These are phyloP conservation scores for Pythium sukuiense DNA, from an alignment of 352 stramenopile species.

Conservation along the genomic window DNA sequence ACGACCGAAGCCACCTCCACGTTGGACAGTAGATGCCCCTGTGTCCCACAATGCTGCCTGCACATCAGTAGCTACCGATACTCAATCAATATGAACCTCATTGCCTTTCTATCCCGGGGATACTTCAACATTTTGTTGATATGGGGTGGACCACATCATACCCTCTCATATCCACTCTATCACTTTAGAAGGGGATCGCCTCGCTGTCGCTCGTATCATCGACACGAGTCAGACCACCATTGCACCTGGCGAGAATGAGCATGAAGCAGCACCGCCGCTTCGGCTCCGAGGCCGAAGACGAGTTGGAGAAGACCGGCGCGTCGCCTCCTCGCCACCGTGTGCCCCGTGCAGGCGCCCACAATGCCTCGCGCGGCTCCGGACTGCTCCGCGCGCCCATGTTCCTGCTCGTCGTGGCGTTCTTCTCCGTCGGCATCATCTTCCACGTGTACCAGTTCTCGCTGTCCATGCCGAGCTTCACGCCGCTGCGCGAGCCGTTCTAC, in stretches of 20 bases:
- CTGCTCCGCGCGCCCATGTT: slow-evolving; percentile 30
- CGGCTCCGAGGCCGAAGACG: slow-evolving; percentile 18
- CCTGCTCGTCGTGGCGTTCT: slow-evolving; percentile 43
- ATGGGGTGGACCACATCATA: neutral
- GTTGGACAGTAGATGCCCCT: slow-evolving; percentile 9
- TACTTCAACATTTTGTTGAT: too few species aligned
- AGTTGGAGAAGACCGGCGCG: slow-evolving; percentile 12
- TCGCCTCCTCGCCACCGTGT: slow-evolving; percentile 23
- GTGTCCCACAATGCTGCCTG: neutral
- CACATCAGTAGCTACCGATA: neutral
- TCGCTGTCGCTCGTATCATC: neutral
- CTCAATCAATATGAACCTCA: neutral
- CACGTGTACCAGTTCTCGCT: slow-evolving; percentile 70
- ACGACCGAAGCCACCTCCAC: slow-evolving; percentile 79
- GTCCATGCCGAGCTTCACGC: slow-evolving; percentile 27
- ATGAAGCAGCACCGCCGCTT: slow-evolving; percentile 26
- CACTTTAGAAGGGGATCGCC: neutral
- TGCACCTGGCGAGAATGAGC: neutral
- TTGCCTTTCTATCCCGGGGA: neutral
- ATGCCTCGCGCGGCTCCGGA: slow-evolving; percentile 13
- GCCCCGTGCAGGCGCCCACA: slow-evolving; percentile 19
- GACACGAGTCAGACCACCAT: slow-evolving; percentile 11
- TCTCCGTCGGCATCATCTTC: slow-evolving; percentile 54
- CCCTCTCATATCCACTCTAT: neutral
- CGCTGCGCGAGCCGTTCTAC: slow-evolving; percentile 61